Percentiles rank a stretch among this genome's conserved stretches.
phyloP scores from a whole-genome alignment of 139 green algal species.

The Coelastrella sp. region DNA sequence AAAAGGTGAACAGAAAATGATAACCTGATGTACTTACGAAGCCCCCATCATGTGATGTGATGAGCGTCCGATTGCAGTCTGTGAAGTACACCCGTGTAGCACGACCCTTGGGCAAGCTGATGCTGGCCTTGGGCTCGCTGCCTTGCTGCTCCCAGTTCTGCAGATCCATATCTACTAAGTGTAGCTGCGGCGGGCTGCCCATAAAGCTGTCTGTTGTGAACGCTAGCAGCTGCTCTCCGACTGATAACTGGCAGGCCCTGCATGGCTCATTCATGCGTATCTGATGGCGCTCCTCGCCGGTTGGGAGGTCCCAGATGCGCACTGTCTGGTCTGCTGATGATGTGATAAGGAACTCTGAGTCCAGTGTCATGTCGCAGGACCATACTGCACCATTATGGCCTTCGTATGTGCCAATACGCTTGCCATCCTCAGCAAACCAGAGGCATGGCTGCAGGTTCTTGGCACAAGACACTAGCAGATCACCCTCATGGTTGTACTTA shows the following conservation, averaged over 20 bases:
- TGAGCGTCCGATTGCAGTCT: constrained; percentile 88
- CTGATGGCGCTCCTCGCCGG: constrained; percentile 85
- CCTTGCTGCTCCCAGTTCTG: constrained; percentile 15
- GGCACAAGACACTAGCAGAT: constrained; percentile 95
- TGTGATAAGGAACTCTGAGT: constrained; percentile 85
- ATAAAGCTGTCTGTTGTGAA: constrained; percentile 94
- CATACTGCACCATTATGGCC: constrained; percentile 97
- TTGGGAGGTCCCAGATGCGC: constrained; percentile 94
- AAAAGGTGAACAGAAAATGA: neutral
- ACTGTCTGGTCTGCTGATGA: constrained; percentile 89
- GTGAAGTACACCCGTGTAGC: constrained; percentile 83
- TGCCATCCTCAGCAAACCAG: constrained; percentile 94
- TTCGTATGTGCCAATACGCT: constrained; percentile 95
- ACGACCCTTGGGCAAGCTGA: constrained; percentile 67
- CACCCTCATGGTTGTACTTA: constrained; percentile 97
- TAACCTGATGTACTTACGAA: constrained; percentile 44
- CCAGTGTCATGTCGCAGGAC: constrained; percentile 91
- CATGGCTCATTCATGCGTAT: constrained; percentile 91
- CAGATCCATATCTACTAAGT: constrained; percentile 58
- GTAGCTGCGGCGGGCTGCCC: constrained; percentile 62
- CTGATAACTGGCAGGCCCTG: constrained; percentile 75
- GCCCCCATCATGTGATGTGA: constrained; percentile 92
- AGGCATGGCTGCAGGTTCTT: constrained; percentile 87
- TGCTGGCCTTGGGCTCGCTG: constrained; percentile 61
- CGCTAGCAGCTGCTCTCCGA: constrained; percentile 87